Percentiles rank a stretch among this genome's conserved stretches.
phyloP scores from a whole-genome alignment of 805 yeast species.

The Candida loeiensis region DNA sequence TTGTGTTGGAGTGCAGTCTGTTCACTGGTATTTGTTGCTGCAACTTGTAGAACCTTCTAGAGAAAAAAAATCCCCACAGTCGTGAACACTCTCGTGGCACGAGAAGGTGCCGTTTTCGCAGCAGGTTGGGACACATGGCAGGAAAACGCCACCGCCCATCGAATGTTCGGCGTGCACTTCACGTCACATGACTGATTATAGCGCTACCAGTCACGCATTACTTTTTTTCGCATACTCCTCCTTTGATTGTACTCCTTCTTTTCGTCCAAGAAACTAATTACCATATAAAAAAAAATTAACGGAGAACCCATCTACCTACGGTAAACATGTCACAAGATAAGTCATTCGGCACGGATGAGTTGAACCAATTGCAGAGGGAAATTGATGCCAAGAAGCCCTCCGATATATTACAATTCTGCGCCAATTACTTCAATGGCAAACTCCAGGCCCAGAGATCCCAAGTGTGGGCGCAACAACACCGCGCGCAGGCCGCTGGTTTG shows the following conservation, averaged over 20 bases:
- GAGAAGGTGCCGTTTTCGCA: not conserved
- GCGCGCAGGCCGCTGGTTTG: constrained; percentile 50
- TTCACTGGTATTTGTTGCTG: too few relatives aligned
- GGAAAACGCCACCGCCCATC: not conserved
- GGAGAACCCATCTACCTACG: not conserved
- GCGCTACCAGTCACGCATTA: not conserved
- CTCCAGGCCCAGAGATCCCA: constrained; percentile 57
- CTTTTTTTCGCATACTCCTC: not conserved
- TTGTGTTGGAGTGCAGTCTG: too few relatives aligned
- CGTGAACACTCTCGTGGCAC: not conserved
- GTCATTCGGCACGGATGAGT: constrained; percentile 41
- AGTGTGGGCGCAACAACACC: constrained; percentile 48
- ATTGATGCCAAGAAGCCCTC: constrained; percentile 50
- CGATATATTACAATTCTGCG: constrained; percentile 72
- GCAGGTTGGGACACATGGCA: not conserved
- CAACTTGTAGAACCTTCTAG: constrained; percentile 3
- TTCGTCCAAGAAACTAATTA: constrained; percentile 3
- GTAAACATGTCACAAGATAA: constrained; percentile 12
- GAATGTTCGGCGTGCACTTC: too few relatives aligned
- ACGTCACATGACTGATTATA: not conserved
- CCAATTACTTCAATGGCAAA: constrained; percentile 62
- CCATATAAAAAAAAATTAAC: not conserved
- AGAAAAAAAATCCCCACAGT: constrained; percentile 2
- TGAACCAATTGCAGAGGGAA: constrained; percentile 61
- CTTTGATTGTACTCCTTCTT: constrained; percentile 1